Evolutionary conservation across 1,139 yeast genomes (phyloP).

Genomic region (Candida mesenterica): DNA sequence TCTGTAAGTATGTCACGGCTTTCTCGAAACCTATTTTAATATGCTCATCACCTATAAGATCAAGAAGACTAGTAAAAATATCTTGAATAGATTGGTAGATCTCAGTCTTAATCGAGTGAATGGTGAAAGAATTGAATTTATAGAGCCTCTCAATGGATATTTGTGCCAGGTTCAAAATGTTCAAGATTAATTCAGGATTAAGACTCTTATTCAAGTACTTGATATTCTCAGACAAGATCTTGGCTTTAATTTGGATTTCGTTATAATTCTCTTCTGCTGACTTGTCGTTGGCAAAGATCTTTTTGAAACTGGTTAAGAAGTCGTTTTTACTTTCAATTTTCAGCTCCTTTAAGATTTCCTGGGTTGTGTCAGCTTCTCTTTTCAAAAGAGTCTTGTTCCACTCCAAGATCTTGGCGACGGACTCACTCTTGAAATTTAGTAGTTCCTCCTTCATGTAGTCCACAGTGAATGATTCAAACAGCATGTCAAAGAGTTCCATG

Average conservation of each 20-base stretch:
- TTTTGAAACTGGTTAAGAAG: constrained; percentile 58
- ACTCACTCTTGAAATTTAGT: constrained; percentile 24
- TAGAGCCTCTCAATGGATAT: constrained; percentile 32
- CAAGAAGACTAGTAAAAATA: constrained; percentile 65
- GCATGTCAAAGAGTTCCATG: constrained; percentile 46
- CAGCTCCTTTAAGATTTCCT: constrained; percentile 39
- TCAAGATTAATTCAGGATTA: constrained; percentile 41
- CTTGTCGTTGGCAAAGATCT: constrained; percentile 50
- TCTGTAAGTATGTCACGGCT: constrained; percentile 67
- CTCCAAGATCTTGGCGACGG: constrained; percentile 26
- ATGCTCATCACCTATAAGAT: constrained; percentile 67
- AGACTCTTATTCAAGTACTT: constrained; percentile 40
- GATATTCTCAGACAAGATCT: constrained; percentile 43
- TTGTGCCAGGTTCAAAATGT: constrained; percentile 40
- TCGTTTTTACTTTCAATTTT: constrained; percentile 44
- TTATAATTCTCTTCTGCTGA: constrained; percentile 29
- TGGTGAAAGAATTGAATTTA: constrained; percentile 34
- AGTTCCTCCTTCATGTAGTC: constrained; percentile 53
- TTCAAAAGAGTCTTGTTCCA: constrained; percentile 38
- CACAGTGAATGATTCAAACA: constrained; percentile 44
- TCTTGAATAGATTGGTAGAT: constrained; percentile 45
- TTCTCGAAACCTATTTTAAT: constrained; percentile 78
- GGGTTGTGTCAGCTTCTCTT: constrained; percentile 42
- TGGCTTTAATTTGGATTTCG: constrained; percentile 44
- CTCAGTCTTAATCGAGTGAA: constrained; percentile 31